These are phyloP conservation scores for Asterochloris sp. DNA, from an alignment of 139 green algal species.

Conservation along the genomic window DNA sequence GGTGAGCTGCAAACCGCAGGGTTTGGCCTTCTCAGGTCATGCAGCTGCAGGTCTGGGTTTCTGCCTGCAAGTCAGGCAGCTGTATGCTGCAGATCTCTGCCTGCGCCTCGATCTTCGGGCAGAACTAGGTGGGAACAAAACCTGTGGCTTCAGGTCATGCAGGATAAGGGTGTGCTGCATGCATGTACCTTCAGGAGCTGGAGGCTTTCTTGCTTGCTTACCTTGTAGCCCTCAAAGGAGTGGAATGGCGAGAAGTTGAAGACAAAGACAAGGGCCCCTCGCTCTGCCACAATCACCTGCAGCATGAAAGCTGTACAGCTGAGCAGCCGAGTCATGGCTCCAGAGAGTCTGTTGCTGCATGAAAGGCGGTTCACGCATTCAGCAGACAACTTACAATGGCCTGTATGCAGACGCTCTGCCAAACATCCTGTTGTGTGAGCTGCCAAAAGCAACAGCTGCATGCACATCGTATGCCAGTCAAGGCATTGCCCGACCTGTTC, in stretches of 20 bases:
- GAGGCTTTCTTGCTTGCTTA: neutral
- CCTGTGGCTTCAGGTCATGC: neutral
- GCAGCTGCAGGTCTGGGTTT: neutral
- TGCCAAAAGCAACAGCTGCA: neutral
- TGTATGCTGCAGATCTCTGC: neutral
- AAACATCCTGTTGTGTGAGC: neutral
- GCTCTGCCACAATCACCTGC: slow-evolving; percentile 91
- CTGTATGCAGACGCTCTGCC: neutral
- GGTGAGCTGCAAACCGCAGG: too few species aligned
- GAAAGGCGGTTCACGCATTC: neutral
- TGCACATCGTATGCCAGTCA: neutral
- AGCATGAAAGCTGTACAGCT: neutral
- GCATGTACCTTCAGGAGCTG: neutral
- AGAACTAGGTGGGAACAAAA: neutral
- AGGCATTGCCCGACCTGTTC: slow-evolving; percentile 39
- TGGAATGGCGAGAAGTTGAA: slow-evolving; percentile 90
- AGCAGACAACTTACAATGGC: neutral
- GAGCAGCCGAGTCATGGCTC: neutral
- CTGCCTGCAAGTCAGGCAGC: neutral
- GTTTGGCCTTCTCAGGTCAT: neutral
- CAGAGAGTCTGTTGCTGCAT: neutral
- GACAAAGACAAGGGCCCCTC: slow-evolving; percentile 90
- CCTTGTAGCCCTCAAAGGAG: slow-evolving; percentile 73
- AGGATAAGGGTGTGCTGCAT: neutral
- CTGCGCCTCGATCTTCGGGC: neutral